Percentiles rank a stretch among this genome's conserved stretches.
Conservation (phyloP, 2,329 filamentous ascomycete genomes). For the Clarireedia hainanense region DNA sequence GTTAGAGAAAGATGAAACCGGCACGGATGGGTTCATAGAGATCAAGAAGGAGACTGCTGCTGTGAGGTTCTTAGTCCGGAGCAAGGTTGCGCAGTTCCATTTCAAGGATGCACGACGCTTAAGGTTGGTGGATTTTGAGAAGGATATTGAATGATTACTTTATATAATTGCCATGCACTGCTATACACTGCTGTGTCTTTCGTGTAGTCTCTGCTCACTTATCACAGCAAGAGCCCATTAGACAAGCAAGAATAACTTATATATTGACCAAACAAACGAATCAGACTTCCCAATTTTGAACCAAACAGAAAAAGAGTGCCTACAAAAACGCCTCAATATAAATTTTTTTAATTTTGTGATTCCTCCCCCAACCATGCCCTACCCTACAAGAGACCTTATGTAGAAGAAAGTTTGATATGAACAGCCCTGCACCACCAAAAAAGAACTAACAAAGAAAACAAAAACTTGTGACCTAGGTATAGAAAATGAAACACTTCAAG, state of each 20-base stretch:
- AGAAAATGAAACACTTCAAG: neutral
- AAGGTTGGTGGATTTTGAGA: conserved; percentile 55
- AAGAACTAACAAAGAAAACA: neutral
- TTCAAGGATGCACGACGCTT: conserved; percentile 53
- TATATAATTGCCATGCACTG: too few relatives aligned
- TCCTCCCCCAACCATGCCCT: neutral
- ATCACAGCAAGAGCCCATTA: too few relatives aligned
- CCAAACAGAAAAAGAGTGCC: too few relatives aligned
- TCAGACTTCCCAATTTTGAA: neutral
- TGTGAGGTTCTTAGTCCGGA: conserved; percentile 54
- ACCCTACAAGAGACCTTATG: neutral
- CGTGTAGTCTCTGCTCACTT: too few relatives aligned
- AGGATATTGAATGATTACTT: conserved; percentile 32
- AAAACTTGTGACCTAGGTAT: neutral
- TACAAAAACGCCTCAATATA: neutral
- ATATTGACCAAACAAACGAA: neutral
- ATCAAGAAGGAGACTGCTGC: conserved; percentile 54
- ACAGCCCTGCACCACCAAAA: neutral
- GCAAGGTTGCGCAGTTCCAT: conserved; percentile 60
- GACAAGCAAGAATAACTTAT: neutral
- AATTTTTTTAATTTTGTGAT: neutral
- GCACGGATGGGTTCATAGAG: conserved; percentile 48
- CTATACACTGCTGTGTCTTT: too few relatives aligned
- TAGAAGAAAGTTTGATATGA: neutral
- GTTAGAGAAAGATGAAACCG: conserved; percentile 45